Conservation (phyloP, 208 protist species). For the Acanthamoeba triangularis region DNA sequence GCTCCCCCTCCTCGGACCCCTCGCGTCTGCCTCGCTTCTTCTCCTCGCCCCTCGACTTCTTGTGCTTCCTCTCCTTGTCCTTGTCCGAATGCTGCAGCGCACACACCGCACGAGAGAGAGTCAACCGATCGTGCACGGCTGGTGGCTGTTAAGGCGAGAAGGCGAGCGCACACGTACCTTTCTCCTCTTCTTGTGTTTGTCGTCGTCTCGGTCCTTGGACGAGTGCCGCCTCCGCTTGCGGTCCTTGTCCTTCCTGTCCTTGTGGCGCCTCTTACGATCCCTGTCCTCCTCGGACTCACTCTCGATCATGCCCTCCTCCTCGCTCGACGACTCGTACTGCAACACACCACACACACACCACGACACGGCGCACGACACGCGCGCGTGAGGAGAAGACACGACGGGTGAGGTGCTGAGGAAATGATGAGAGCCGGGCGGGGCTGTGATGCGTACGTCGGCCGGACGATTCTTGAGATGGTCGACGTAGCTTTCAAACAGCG, state of each 20-base stretch:
- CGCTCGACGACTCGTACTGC: slow-evolving; percentile 17
- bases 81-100: too few relatives aligned
- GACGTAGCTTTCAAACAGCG: neutral
- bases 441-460: neutral
- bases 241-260: slow-evolving; percentile 18
- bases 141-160: neutral
- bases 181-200: neutral
- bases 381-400: too few relatives aligned
- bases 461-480: slow-evolving; percentile 5
- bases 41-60: neutral
- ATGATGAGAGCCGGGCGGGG: neutral
- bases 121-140: too few relatives aligned
- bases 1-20: neutral
- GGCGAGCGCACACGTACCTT: neutral
- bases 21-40: neutral
- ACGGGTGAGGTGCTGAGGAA: neutral
- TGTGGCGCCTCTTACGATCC: neutral
- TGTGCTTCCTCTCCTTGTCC: slow-evolving; percentile 7
- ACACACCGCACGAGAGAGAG: neutral
- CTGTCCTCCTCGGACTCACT: neutral
- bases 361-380: neutral
- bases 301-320: neutral
- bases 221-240: slow-evolving; percentile 22
- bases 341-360: neutral
- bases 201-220: slow-evolving; percentile 8